Evolutionary conservation across 352 stramenopile species (phyloP).

Genomic region (Globisporangium carolinianum): DNA sequence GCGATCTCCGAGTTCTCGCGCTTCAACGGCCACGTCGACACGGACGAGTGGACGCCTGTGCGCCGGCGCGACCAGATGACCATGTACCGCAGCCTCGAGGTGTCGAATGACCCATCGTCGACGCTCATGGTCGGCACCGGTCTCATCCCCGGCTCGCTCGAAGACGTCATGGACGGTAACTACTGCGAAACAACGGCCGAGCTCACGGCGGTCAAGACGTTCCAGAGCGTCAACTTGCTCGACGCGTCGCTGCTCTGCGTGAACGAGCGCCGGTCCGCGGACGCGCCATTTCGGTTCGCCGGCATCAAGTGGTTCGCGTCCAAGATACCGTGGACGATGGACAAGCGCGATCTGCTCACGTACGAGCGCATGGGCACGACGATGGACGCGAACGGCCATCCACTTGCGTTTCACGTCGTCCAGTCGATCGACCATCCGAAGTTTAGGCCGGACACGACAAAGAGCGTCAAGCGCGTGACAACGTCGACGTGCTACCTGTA

Average conservation of each 20-base stretch:
- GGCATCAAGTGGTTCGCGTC: conserved; percentile 42
- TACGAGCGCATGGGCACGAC: conserved; percentile 54
- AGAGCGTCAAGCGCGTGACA: conserved; percentile 37
- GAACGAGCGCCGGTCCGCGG: conserved; percentile 19
- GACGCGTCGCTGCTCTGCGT: conserved; percentile 25
- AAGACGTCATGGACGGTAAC: conserved; percentile 36
- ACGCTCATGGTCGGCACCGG: conserved; percentile 15
- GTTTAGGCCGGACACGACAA: conserved; percentile 34
- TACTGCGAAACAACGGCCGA: conserved; percentile 40
- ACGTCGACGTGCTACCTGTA: conserved; percentile 47
- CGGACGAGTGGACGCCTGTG: conserved; percentile 13
- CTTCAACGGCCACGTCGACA: conserved; percentile 16
- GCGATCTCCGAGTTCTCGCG: conserved; percentile 13
- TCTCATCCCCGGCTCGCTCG: conserved; percentile 8
- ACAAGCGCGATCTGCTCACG: conserved; percentile 27
- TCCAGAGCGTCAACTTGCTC: conserved; percentile 26
- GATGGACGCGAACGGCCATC: conserved; percentile 33
- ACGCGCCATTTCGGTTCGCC: conserved; percentile 34
- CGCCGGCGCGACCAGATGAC: conserved; percentile 16
- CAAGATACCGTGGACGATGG: conserved; percentile 24
- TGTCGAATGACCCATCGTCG: conserved; percentile 5
- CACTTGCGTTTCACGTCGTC: conserved; percentile 43
- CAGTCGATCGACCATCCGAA: conserved; percentile 54
- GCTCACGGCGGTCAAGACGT: conserved; percentile 23
- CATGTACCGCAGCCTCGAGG: conserved; percentile 9